These are phyloP conservation scores for Cymodocea nodosa DNA, from an alignment of 116 monocot species.

Conservation along the genomic window DNA sequence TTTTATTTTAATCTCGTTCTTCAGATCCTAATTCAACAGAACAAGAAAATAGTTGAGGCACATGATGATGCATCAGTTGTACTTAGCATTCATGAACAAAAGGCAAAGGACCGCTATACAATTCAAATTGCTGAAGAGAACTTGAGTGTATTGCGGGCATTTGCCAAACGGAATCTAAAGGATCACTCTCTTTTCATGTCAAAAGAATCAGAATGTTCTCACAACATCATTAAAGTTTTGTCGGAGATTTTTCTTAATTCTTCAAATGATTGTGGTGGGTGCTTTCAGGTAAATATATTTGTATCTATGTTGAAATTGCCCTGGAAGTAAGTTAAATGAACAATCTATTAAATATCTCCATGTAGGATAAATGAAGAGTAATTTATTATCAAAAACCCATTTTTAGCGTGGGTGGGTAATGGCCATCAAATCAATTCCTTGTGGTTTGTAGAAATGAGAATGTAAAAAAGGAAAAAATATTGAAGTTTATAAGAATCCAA, in stretches of 20 bases:
- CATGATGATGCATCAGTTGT: slow-evolving; percentile 26
- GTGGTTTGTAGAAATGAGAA: too few species aligned
- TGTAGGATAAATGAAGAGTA: too few species aligned
- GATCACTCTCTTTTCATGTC: not conserved
- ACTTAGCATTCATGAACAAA: slow-evolving; percentile 32
- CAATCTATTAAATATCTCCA: too few species aligned
- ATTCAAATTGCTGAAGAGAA: slow-evolving; percentile 43
- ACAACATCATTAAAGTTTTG: slow-evolving; percentile 21
- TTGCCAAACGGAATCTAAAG: slow-evolving; percentile 28
- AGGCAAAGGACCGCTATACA: slow-evolving; percentile 55
- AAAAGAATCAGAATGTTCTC: not conserved
- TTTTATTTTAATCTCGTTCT: not conserved
- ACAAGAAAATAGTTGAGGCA: slow-evolving; percentile 25
- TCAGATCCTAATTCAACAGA: slow-evolving; percentile 77
- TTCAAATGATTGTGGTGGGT: slow-evolving; percentile 60
- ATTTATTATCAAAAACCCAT: too few species aligned
- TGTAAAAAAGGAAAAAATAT: too few species aligned
- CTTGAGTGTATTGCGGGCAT: slow-evolving; percentile 40
- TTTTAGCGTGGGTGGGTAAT: too few species aligned
- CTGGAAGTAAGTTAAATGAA: too few species aligned
- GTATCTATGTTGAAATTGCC: not conserved
- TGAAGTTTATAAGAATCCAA: too few species aligned
- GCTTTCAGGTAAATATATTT: slow-evolving; percentile 49
- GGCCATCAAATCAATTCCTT: too few species aligned
- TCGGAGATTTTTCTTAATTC: slow-evolving; percentile 42